A percentile compares a stretch with the other conserved stretches of the same genome.
These are phyloP conservation scores for Euphrasia confusa DNA, from an alignment of 257 asterid species.

Conservation along the genomic window DNA sequence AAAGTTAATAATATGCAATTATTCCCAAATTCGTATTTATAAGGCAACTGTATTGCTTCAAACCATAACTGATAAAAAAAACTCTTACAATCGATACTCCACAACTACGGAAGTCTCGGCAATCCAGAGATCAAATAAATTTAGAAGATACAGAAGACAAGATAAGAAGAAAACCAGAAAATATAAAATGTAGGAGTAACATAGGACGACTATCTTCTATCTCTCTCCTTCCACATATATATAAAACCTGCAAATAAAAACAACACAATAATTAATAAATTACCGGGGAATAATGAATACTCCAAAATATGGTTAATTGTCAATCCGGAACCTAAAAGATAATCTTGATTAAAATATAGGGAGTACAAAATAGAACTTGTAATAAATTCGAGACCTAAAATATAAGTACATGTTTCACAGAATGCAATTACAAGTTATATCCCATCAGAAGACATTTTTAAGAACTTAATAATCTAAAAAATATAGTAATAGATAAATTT, in stretches of 20 bases:
- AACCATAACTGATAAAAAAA: background rate
- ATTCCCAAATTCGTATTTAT: constrained; percentile 23
- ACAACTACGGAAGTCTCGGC: background rate
- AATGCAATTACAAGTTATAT: no score
- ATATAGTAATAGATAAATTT: no score
- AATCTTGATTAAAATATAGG: no score
- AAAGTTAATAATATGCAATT: background rate
- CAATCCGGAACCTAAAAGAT: no score
- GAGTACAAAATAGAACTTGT: no score
- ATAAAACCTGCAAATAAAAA: constrained; percentile 1
- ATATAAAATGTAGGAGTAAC: constrained; percentile 10
- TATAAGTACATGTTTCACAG: no score
- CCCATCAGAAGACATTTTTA: no score
- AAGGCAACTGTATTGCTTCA: constrained; percentile 16
- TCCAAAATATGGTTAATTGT: no score
- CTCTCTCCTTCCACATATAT: constrained; percentile 18
- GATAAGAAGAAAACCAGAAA: constrained; percentile 19
- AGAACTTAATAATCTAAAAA: no score
- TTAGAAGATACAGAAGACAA: background rate
- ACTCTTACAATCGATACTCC: constrained; percentile 1
- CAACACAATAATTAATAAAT: background rate
- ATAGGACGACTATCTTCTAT: background rate
- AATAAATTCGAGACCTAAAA: no score
- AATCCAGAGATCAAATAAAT: constrained; percentile 2
- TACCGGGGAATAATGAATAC: background rate